Conservation (phyloP, 164 flowering plant genomes). For the Annona cherimola region DNA sequence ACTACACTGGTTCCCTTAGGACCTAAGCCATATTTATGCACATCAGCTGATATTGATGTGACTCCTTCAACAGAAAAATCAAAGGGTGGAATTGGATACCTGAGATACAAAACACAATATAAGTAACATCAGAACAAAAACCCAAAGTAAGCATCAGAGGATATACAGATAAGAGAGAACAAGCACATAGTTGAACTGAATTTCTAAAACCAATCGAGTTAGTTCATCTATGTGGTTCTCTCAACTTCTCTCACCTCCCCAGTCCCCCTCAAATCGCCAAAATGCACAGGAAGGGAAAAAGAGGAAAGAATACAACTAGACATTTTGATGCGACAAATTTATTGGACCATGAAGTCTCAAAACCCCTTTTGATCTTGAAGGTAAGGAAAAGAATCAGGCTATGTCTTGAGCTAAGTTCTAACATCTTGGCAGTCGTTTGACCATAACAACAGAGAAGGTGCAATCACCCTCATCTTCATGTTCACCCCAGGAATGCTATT, state of each 20-base stretch:
- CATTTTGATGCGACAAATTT: too few species aligned
- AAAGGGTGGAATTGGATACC: slow-evolving; percentile 84
- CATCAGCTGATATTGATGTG: slow-evolving; percentile 90
- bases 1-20: slow-evolving; percentile 96
- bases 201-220: neutral
- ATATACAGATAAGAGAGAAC: neutral
- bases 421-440: too few species aligned
- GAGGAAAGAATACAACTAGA: neutral
- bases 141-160: neutral
- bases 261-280: too few species aligned
- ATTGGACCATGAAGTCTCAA: too few species aligned
- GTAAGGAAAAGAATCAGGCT: too few species aligned
- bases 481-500: too few species aligned
- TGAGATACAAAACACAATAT: slow-evolving; percentile 15
- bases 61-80: slow-evolving; percentile 94
- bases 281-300: neutral
- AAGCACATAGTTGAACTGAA: neutral
- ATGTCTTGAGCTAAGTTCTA: too few species aligned
- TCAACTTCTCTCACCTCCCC: too few species aligned
- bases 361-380: too few species aligned
- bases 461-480: too few species aligned
- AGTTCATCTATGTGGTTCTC: too few species aligned
- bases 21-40: slow-evolving; percentile 97
- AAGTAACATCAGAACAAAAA: neutral
- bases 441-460: too few species aligned